Base-by-base conservation (phyloP, 23 red algal genomes). In the Cyanidiococcus yangmingshanensis region DNA sequence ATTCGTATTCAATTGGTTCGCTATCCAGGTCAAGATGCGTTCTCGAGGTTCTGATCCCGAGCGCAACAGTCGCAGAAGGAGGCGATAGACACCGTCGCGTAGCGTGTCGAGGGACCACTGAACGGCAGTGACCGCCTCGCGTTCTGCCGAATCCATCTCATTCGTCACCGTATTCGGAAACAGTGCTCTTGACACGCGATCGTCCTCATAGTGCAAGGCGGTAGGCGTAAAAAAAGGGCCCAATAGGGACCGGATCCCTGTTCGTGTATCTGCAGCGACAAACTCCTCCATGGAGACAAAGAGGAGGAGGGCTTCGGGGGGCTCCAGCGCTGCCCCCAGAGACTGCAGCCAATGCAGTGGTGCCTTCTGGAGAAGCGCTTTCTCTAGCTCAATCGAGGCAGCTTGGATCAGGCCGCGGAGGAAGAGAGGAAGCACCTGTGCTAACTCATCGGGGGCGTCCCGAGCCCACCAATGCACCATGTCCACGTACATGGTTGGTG, bases 161-260 rank as follows among this genome's bases (percentile, higher is more conserved):
- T 51, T 41, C 58, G 77, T 81, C 33, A 71, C 76, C 31, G 80
- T 79, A 58, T 95, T 95, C 27, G 82, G 76, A 58, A 95, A 95
- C 58, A 86, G 76, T 33, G 77, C 80, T 30, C 57, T 76, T n/a
- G 86, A 86, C 2, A 89, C 79, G 30, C 57, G 38, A 21, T 83
- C 83, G 74, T 95, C 91, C 59, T 92, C 89, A 16, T 76, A 59
- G 50, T 38, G 87, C 77, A 95, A 74, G 36, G 86, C 91, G 34
- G 86, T 89, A 37, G 88, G 75, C 33, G 75, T 57, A 40, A 95
- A 89, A 67, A 90, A 95, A 2, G 91, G 85, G 39, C 80, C 81
- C 63, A 95, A 76, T 26, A 83, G 50, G 0, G 78, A 71, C n/a
- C 63, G n/a, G 63, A 35, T 7, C 12, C 7, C 27, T 12, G 15